Conservation (phyloP, 768 basidiomycete genomes). For the Termitomyces bulborhizus region DNA sequence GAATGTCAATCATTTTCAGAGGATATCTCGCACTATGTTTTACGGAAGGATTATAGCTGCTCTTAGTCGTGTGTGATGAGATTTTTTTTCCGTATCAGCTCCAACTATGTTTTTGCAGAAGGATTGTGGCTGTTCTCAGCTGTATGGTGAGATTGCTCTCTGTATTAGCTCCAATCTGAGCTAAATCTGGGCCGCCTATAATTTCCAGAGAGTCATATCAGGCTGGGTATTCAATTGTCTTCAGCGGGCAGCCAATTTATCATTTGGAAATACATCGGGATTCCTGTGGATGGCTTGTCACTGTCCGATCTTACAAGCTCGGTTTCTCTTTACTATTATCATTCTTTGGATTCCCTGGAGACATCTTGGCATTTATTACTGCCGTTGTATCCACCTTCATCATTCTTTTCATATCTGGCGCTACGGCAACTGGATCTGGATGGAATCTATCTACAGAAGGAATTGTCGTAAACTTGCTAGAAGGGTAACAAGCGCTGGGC, state of each 20-base stretch:
- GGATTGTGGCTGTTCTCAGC: background rate
- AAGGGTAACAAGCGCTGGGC: conserved; percentile 24
- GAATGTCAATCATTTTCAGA: background rate
- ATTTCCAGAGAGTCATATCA: no score
- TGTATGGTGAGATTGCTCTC: background rate
- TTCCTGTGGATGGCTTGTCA: conserved; percentile 5
- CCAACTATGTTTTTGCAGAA: background rate
- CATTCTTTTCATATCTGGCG: conserved; percentile 20
- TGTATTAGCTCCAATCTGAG: background rate
- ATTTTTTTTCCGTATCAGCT: background rate
- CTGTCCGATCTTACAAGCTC: background rate
- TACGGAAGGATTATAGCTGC: background rate
- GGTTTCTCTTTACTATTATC: conserved; percentile 5
- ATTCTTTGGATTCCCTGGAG: conserved; percentile 9
- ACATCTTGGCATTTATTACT: conserved; percentile 9
- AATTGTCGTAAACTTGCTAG: conserved; percentile 24
- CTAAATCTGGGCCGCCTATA: background rate
- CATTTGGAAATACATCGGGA: no score
- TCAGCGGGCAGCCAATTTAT: no score
- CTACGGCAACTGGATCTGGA: conserved; percentile 4
- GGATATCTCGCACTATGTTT: background rate
- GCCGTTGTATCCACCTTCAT: conserved; percentile 13
- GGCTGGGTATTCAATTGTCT: background rate
- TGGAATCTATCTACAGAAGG: conserved; percentile 20
- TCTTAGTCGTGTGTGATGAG: background rate